Percentiles rank a stretch among this genome's conserved stretches.
phyloP scores from a whole-genome alignment of 352 stramenopile species.

The Globisporangium takayamanum region DNA sequence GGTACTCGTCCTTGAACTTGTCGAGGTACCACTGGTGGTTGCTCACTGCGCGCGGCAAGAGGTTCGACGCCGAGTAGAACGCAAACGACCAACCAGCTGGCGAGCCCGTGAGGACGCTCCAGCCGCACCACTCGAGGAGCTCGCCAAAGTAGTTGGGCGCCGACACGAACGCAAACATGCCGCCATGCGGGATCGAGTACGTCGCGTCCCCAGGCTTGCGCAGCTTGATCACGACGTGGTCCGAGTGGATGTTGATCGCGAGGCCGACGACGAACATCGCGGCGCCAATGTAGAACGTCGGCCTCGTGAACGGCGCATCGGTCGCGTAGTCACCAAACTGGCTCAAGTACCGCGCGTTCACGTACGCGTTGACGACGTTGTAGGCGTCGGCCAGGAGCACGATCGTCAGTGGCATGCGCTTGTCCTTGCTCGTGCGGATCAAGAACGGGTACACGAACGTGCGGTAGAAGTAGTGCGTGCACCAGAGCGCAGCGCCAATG shows the following conservation, averaged over 20 bases:
- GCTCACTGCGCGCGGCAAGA: slow-evolving; percentile 36
- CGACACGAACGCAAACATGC: slow-evolving; percentile 65
- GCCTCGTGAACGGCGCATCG: slow-evolving; percentile 24
- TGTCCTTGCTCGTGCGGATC: slow-evolving; percentile 40
- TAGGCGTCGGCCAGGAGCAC: slow-evolving; percentile 48
- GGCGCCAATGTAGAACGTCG: slow-evolving; percentile 49
- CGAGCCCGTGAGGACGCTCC: slow-evolving; percentile 51
- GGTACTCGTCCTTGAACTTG: slow-evolving; percentile 45
- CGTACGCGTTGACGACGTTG: slow-evolving; percentile 67
- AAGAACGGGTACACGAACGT: slow-evolving; percentile 67
- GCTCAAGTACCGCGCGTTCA: slow-evolving; percentile 62
- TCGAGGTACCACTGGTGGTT: slow-evolving; percentile 54
- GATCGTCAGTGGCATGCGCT: slow-evolving; percentile 57
- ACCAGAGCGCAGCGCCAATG: slow-evolving; percentile 50
- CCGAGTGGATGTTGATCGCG: slow-evolving; percentile 57
- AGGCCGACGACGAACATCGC: slow-evolving; percentile 46
- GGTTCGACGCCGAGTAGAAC: slow-evolving; percentile 45
- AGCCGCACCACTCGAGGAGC: slow-evolving; percentile 69
- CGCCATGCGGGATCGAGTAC: slow-evolving; percentile 54
- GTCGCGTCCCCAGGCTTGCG: slow-evolving; percentile 45
- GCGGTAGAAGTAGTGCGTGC: slow-evolving; percentile 62
- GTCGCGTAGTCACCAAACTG: slow-evolving; percentile 47
- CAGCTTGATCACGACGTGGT: slow-evolving; percentile 63
- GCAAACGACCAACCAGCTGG: slow-evolving; percentile 39
- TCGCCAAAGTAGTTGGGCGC: slow-evolving; percentile 75